Conservation (phyloP, 202 grass and related monocot species). For the Schoenoplectus triqueter region DNA sequence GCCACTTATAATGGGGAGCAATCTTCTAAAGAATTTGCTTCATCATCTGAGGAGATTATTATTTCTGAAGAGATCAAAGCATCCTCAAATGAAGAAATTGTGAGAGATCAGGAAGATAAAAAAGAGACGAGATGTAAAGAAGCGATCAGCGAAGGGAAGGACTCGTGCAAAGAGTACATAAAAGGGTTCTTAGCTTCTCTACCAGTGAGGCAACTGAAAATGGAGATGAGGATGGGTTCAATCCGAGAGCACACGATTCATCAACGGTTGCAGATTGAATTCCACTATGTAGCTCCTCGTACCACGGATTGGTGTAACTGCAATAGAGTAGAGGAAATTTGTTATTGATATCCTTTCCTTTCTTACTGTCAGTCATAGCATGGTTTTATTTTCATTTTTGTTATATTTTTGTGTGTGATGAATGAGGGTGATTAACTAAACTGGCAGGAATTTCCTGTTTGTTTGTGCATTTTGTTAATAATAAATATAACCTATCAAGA, state of each 20-base stretch:
- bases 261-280: constrained; percentile 47
- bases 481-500: too few species aligned
- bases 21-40: neutral
- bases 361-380: too few species aligned
- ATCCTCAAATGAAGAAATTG: constrained; percentile 7
- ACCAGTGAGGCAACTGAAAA: constrained; percentile 42
- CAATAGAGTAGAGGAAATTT: neutral
- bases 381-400: too few species aligned
- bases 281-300: constrained; percentile 43
- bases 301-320: neutral
- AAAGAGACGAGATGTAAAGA: constrained; percentile 1
- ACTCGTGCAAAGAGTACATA: constrained; percentile 50
- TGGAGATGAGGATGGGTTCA: constrained; percentile 34
- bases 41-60: neutral
- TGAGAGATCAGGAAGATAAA: constrained; percentile 19
- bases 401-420: too few species aligned
- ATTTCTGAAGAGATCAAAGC: neutral
- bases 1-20: neutral
- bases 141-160: constrained; percentile 38
- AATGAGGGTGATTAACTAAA: too few species aligned
- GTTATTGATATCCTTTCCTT: too few species aligned
- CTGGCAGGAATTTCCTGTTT: too few species aligned
- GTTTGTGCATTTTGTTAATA: too few species aligned
- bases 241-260: constrained; percentile 38
- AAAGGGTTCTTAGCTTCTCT: constrained; percentile 50